Evolutionary conservation across 805 yeast genomes (phyloP), one percentile per base, ranked within the genome.

Genomic region (Isabelozyma rhagii): DNA sequence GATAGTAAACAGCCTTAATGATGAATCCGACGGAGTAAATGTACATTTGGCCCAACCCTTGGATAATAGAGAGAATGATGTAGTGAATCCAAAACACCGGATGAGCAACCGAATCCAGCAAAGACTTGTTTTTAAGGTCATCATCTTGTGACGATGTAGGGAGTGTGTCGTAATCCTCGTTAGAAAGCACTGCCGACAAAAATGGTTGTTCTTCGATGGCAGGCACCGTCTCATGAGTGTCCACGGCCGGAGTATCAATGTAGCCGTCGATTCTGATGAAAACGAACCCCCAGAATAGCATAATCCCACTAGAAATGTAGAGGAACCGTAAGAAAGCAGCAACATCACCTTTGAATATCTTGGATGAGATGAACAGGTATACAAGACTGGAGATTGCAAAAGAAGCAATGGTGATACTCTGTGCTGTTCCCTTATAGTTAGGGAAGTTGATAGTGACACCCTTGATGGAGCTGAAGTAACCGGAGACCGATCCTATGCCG

Each of bases 21-120:
- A 68, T 55, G 44, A 55, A 68, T 3, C 73, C 73, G 46, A 68
- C 64, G 21, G 67, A 63, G 48, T 61, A 68, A 10, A 68, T 68
- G 52, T 68, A 68, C 72, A 68, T 67, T 53, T 68, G 73, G 10
- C 73, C 72, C 48, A 68, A 56, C 6, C 73, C 73, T 54, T 68
- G 73, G n/a, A 65, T 54, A 14, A 67, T 52, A 1, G 71, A 58
- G 51, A 68, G 59, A 8, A 67, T 51, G n/a, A 54, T 44, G 45
- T 63, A 68, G 51, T 68, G 73, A 43, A 53, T 57, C 69, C 69
- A 66, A 47, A 68, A 68, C 5, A 62, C 49, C 1, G 72, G 69
- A 50, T 63, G 66, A 3, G 42, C n/a, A 11, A 68, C 50, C 14
- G 69, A 60, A 9, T 55, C 53, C 42, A 50, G 56, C 39, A 67